Evolutionary conservation across 352 stramenopile species (phyloP).

Genomic region (Thalassiosira delicatula): DNA sequence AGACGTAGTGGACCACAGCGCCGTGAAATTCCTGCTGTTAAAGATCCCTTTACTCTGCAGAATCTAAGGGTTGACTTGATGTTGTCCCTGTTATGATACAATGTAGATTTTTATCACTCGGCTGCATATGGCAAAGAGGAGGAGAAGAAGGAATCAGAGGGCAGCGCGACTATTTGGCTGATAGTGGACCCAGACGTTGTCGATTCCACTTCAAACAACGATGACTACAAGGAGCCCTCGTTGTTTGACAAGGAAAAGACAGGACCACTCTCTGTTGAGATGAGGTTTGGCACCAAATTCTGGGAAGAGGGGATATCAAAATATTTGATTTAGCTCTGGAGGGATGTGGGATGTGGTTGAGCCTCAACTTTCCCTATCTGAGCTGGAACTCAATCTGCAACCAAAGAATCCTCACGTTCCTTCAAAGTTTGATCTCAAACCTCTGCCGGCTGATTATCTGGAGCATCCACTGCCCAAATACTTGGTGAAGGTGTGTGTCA

Average conservation of each 20-base stretch:
- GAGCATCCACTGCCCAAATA: conserved; percentile 78
- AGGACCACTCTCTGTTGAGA: conserved; percentile 63
- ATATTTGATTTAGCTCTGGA: conserved; percentile 61
- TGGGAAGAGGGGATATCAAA: conserved; percentile 67
- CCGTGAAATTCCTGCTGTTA: no score
- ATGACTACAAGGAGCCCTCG: conserved; percentile 15
- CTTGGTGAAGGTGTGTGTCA: conserved; percentile 76
- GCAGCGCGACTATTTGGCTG: conserved; percentile 21
- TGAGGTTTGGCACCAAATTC: conserved; percentile 80
- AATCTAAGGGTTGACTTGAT: conserved; percentile 82
- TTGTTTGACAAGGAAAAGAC: conserved; percentile 47
- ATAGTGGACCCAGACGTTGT: conserved; percentile 29
- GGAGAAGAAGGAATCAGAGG: conserved; percentile 37
- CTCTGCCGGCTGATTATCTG: conserved; percentile 69
- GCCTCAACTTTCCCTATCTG: conserved; percentile 59
- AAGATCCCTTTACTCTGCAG: conserved; percentile 69
- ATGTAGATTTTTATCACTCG: conserved; percentile 66
- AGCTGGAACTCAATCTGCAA: conserved; percentile 65
- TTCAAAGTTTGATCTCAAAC: conserved; percentile 74
- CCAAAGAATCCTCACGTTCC: conserved; percentile 79
- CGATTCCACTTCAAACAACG: conserved; percentile 14
- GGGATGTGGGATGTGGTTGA: conserved; percentile 15
- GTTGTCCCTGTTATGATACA: conserved; percentile 72
- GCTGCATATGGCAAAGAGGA: conserved; percentile 14
- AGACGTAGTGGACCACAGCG: no score